Base-by-base conservation (phyloP, 2,329 filamentous ascomycete genomes). In the Penicillium sp. region DNA sequence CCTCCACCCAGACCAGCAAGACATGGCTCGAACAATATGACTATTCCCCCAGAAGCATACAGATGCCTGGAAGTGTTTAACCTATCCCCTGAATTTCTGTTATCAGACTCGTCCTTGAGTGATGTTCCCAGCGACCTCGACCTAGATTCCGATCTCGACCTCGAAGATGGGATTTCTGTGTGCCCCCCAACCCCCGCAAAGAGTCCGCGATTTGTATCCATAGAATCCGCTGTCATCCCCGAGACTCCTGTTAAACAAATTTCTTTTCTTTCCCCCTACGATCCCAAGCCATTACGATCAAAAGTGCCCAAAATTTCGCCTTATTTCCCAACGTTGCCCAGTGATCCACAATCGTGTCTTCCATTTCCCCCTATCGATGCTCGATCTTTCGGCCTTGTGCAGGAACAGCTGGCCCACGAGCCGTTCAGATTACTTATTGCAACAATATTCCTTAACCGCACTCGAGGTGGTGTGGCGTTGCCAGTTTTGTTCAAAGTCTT, bases 381-480 rank as follows among this genome's bases (percentile, higher is more conserved):
- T 0, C 69, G 80, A 0, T 73, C 69, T 6, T 96, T 96, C 69
- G 92, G 92, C 0, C 82, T 97, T 2, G 86, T 96, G 37, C 93
- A 97, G 71, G 93, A 96, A 71, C 83, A 88, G 62, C 83, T 96
- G 16, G 86, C 87, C 2, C 74, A 84, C 50, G 83, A 92, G 55
- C 89, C 92, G 0, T 96, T 96, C 72, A 88, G 87, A 62, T 83
- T 97, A 1, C 83, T 96, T 1, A 81, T 96, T 29, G 92, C 90
- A 13, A 88, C 92, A 5, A 92, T 91, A 0, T 93, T 96, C 66
- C 85, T 96, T 29, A 93, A 93, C 72, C 87, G 89, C 58, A 96
- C 92, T 0, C 81, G 85, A 3, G 93, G 91, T 11, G 83, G 80
- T 47, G 81, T 85, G 10, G 91, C 92, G 4, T 87, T 95, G 27